Evolutionary conservation across 805 yeast species (phyloP).

Genomic region (Lachancea fermentati): DNA sequence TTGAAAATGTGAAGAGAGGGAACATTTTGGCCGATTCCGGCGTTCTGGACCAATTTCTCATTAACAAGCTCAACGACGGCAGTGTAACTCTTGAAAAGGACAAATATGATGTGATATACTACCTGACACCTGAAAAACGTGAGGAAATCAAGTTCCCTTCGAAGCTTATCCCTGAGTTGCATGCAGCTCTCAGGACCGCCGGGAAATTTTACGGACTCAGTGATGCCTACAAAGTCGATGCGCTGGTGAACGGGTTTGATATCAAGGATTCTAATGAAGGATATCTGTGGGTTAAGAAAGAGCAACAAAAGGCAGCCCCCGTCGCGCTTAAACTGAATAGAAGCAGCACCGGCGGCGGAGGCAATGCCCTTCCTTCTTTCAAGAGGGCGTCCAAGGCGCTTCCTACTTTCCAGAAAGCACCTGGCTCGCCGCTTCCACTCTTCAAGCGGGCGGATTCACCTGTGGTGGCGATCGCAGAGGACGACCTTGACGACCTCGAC

Average conservation of each 20-base stretch:
- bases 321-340: constrained; percentile 28
- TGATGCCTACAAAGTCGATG: constrained; percentile 44
- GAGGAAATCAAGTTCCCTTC: constrained; percentile 41
- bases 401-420: constrained; percentile 28
- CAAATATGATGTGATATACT: constrained; percentile 42
- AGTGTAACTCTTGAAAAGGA: constrained; percentile 36
- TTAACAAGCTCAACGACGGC: constrained; percentile 51
- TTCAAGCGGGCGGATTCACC: neutral
- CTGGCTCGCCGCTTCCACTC: constrained; percentile 5
- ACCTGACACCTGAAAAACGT: constrained; percentile 51
- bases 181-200: constrained; percentile 35
- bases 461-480: constrained; percentile 21
- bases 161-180: constrained; percentile 38
- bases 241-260: constrained; percentile 59
- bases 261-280: constrained; percentile 30
- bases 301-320: constrained; percentile 30
- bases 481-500: constrained; percentile 33
- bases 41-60: constrained; percentile 44
- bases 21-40: constrained; percentile 28
- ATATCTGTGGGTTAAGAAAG: constrained; percentile 53
- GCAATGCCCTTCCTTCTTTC: constrained; percentile 25
- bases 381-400: constrained; percentile 18
- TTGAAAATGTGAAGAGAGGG: constrained; percentile 36
- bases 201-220: constrained; percentile 51
- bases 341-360: constrained; percentile 14